Conservation (phyloP, 495 filamentous ascomycete genomes). For the Aspergillus ostianus region DNA sequence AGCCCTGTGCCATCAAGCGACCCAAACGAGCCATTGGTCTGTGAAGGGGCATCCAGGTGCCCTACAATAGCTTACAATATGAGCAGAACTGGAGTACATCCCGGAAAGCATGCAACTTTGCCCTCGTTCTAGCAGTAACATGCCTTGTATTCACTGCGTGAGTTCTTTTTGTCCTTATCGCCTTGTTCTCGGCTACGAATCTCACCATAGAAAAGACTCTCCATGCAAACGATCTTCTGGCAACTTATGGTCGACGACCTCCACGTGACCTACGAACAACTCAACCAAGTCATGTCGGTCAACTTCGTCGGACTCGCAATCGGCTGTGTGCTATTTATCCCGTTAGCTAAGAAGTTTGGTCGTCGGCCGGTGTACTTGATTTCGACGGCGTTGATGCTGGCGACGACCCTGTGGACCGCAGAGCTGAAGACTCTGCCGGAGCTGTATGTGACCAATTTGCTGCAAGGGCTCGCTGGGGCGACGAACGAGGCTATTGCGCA, state of each 20-base stretch:
- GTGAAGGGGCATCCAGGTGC: neutral
- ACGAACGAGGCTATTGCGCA: conserved; percentile 36
- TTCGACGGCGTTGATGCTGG: conserved; percentile 31
- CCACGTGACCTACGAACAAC: conserved; percentile 23
- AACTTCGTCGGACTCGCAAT: conserved; percentile 33
- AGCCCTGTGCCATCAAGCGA: conserved; percentile 32
- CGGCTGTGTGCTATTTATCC: conserved; percentile 36
- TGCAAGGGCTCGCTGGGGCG: conserved; percentile 34
- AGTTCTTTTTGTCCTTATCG: neutral
- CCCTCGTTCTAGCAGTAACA: conserved; percentile 30
- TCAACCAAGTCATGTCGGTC: conserved; percentile 32
- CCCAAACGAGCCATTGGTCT: conserved; percentile 36
- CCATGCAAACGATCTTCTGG: conserved; percentile 35
- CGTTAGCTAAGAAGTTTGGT: conserved; percentile 33
- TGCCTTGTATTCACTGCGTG: conserved; percentile 36
- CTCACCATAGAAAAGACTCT: conserved; percentile 19
- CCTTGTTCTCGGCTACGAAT: neutral
- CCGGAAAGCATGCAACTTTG: conserved; percentile 34
- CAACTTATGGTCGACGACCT: conserved; percentile 36
- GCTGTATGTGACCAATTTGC: conserved; percentile 30
- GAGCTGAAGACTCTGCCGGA: conserved; percentile 24
- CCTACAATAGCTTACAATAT: neutral
- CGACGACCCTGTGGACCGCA: conserved; percentile 30
- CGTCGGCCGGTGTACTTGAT: conserved; percentile 35
- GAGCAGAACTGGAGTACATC: conserved; percentile 35